phyloP scores from a whole-genome alignment of 441 rosid species.

The Brassica hybrid region DNA sequence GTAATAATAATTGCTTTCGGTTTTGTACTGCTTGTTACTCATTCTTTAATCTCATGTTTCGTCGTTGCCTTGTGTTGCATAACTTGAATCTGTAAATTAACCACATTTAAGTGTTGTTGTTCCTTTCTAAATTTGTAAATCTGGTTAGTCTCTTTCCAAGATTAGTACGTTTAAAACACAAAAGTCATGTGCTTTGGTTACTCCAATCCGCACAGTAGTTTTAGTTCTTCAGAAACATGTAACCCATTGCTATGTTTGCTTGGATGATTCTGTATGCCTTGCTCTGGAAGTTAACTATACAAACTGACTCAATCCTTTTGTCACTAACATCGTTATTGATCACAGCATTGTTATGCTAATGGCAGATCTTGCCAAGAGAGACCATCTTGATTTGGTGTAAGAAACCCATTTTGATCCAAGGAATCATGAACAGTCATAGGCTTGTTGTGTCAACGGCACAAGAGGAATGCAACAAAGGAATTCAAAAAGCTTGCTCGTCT shows the following conservation, averaged over 20 bases:
- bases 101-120: not conserved
- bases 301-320: too few relatives aligned
- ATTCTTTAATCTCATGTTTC: conserved; percentile 1
- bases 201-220: too few relatives aligned
- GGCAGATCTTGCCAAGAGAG: too few relatives aligned
- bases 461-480: conserved; percentile 51
- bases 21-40: not conserved
- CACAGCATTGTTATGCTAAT: not conserved
- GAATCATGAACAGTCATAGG: conserved; percentile 47
- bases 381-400: conserved; percentile 16
- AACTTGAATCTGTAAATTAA: not conserved
- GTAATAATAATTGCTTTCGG: not conserved
- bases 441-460: conserved; percentile 47
- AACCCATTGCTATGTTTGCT: too few relatives aligned
- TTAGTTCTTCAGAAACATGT: too few relatives aligned
- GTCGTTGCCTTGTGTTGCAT: too few relatives aligned
- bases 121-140: not conserved
- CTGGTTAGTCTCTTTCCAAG: not conserved
- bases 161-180: not conserved
- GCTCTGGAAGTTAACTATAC: not conserved
- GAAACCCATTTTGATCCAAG: conserved; percentile 29
- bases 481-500: conserved; percentile 43
- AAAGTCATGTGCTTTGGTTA: not conserved
- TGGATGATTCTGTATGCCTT: conserved; percentile 2
- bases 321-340: too few relatives aligned